Evolutionary conservation across 1,139 yeast genomes (phyloP), one percentile per base, ranked within the genome.

Genomic region (Nakaseomyces delphensis): DNA sequence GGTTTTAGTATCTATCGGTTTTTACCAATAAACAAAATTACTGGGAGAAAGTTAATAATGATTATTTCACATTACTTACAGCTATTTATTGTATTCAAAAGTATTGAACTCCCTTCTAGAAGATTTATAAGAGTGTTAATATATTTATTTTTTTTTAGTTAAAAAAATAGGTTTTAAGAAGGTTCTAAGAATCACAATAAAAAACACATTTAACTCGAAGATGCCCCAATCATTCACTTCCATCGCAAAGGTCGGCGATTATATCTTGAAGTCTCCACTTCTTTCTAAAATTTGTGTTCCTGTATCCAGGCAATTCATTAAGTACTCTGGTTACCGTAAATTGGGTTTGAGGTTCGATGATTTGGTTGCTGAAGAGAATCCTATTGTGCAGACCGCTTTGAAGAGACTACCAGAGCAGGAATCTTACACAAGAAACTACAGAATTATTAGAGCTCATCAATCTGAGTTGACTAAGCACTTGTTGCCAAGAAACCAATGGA

Each of bases 361-460:
- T 67, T 69, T 91, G 60, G 67, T 91, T 52, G 68, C 76, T 51
- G 98, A 91, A 70, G 98, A 91, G 72, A 81, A 73, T 64, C 89
- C 89, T 59, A 70, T 78, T 46, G 75, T 83, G 70, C 93, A 86
- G 71, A 86, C 79, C 62, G 98, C 97, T 44, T 68, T 91, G 49
- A 68, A 76, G 49, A 85, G 98, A 76, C 73, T 91, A 59, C 95
- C 96, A 54, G 78, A 77, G 44, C 76, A 77, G 43, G 94, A 83
- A 63, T 69, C 79, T 36, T 91, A 91, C 67, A 86, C 94, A 53
- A 85, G 98, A 73, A 83, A 82, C 63, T 91, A 71, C 77, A 84
- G 98, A 74, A 74, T 84, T 51, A 73, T 91, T 52, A 84, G 93
- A 54, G 96, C 97, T 50, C 87, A 83, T 63, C 98, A 91, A 71